Percentiles rank a stretch among this genome's conserved stretches.
phyloP scores from a whole-genome alignment of 768 basidiomycete genomes.

The Butyriboletus loyo region DNA sequence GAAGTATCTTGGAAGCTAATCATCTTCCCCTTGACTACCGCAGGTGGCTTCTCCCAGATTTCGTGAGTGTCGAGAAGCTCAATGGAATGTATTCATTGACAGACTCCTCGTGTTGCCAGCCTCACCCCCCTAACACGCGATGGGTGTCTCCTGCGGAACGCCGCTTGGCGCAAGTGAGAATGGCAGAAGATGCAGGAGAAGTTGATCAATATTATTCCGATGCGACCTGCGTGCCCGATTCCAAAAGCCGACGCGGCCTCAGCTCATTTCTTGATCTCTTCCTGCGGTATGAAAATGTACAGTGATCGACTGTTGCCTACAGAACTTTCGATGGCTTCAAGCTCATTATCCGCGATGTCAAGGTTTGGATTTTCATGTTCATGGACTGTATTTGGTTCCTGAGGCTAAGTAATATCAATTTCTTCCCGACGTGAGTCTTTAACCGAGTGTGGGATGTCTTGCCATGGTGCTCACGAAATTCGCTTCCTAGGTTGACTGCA shows the following conservation, averaged over 20 bases:
- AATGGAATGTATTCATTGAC: neutral
- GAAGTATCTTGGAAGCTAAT: neutral
- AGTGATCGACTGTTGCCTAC: neutral
- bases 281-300: neutral
- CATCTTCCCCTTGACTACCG: neutral
- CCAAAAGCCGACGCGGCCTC: neutral
- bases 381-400: constrained; percentile 50
- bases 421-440: constrained; percentile 48
- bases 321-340: constrained; percentile 53
- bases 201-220: constrained; percentile 48
- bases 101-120: constrained; percentile 35
- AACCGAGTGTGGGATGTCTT: neutral
- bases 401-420: constrained; percentile 58
- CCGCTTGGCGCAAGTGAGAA: constrained; percentile 61
- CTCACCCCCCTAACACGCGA: constrained; percentile 57
- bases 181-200: constrained; percentile 67
- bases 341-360: constrained; percentile 54
- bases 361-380: constrained; percentile 51
- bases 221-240: constrained; percentile 10
- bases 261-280: neutral
- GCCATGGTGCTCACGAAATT: neutral
- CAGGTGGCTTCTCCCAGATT: constrained; percentile 60
- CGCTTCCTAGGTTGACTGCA: constrained; percentile 42
- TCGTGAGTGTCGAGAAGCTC: constrained; percentile 36
- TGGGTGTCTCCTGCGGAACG: constrained; percentile 54